Evolutionary conservation across 2,329 filamentous ascomycete genomes (phyloP).

Genomic region (Leptographium procerum): DNA sequence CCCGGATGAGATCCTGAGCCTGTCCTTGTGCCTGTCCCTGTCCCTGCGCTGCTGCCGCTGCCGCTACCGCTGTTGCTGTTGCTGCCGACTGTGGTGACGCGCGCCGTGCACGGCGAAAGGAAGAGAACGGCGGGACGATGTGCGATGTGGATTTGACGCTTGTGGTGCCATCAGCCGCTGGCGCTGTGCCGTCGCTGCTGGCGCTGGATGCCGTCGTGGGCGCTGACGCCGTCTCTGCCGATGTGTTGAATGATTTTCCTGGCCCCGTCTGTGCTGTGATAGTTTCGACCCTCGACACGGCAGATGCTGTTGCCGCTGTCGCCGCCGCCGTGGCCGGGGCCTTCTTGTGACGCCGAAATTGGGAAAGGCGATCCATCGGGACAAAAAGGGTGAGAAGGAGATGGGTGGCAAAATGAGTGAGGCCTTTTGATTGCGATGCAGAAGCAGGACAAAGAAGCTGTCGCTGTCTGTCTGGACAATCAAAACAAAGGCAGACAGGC

Average conservation of each 20-base stretch:
- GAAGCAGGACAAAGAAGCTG: background rate
- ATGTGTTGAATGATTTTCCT: background rate
- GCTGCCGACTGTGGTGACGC: conserved; percentile 4
- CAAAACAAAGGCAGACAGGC: background rate
- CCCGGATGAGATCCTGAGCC: conserved; percentile 8
- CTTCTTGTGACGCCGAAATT: conserved; percentile 20
- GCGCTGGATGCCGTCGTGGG: background rate
- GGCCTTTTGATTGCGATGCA: background rate
- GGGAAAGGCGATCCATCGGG: conserved; percentile 16
- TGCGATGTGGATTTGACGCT: background rate
- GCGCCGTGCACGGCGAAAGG: background rate
- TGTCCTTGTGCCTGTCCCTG: conserved; percentile 1
- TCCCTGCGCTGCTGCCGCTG: background rate
- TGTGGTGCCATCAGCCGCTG: background rate
- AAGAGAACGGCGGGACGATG: background rate
- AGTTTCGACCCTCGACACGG: background rate
- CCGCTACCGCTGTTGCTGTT: background rate
- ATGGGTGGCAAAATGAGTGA: background rate
- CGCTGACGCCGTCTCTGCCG: background rate
- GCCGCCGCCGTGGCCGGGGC: conserved; percentile 4
- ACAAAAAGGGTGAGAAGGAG: background rate
- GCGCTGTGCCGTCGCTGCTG: background rate
- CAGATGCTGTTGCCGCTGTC: background rate
- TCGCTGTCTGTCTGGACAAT: background rate
- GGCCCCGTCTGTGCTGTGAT: background rate